Conservation (phyloP, 495 filamentous ascomycete genomes). For the Hypomontagnella monticulosa region DNA sequence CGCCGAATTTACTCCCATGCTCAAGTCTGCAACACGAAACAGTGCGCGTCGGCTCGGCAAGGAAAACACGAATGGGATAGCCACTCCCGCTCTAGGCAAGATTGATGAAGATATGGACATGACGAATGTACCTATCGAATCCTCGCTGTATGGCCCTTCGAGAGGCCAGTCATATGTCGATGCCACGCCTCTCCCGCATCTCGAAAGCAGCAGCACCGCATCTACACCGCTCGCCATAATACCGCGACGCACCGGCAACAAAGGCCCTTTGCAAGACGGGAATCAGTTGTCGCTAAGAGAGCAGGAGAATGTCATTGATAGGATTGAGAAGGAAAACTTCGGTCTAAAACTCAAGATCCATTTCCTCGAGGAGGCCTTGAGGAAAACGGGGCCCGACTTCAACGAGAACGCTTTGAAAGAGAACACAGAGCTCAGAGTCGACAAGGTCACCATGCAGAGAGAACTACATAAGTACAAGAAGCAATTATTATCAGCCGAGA, state of each 20-base stretch:
- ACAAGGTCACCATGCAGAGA: constrained; percentile 83
- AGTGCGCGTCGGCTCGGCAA: constrained; percentile 70
- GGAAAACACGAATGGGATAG: constrained; percentile 57
- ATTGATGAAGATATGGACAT: constrained; percentile 73
- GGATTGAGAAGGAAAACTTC: constrained; percentile 93
- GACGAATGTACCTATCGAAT: constrained; percentile 69
- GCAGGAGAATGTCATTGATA: constrained; percentile 94
- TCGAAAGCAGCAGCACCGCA: constrained; percentile 77
- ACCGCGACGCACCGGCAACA: constrained; percentile 66
- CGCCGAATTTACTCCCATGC: constrained; percentile 90
- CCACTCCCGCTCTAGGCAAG: constrained; percentile 75
- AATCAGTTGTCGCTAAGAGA: constrained; percentile 90
- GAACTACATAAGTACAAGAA: constrained; percentile 88
- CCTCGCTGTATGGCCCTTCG: constrained; percentile 74
- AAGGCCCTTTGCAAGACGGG: constrained; percentile 76
- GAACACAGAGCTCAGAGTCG: constrained; percentile 94
- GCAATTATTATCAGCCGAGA: constrained; percentile 77
- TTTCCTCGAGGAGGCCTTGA: constrained; percentile 79
- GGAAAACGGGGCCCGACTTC: constrained; percentile 85
- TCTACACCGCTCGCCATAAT: constrained; percentile 78
- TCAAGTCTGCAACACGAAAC: constrained; percentile 88
- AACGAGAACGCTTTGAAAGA: constrained; percentile 88
- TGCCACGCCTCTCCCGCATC: constrained; percentile 69
- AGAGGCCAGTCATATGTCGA: constrained; percentile 60
- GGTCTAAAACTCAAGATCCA: constrained; percentile 82